Evolutionary conservation across 1,139 yeast species (phyloP), one percentile per base, ranked within the genome.

Genomic region (Blastobotrys niveus): DNA sequence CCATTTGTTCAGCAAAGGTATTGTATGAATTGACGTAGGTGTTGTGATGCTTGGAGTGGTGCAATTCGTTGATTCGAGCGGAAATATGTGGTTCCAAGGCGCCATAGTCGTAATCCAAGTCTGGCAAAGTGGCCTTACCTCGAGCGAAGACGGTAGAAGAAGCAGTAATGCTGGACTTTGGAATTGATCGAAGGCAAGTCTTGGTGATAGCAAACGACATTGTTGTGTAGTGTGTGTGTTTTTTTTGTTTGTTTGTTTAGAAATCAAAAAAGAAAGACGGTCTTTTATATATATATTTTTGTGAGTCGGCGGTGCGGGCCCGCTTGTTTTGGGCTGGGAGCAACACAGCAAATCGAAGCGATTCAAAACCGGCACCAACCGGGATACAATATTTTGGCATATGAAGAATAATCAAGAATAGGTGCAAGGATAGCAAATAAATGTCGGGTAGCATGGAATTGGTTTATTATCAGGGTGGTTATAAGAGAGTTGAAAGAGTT

Each of bases 31-130:
- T 85, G 59, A 87, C 96, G 61, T 89, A 89, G 31, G 96, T 85
- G 68, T 87, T 95, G 68, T 89, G 96, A 69, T 89, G 97, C 73
- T 89, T 88, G 57, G 81, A 73, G 76, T 89, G 82, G 72, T 89
- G 97, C 45, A 67, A 57, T 52, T 87, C 95, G 68, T 87, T 89
- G 70, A 89, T 88, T 63, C 85, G 78, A 43, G 88, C 95, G 36
- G 95, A 81, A 58, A 89, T 87, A 70, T 71, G 77, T 48, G 97
- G 97, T 71, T 89, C 97, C 51, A 89, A 74, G 20, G 91, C 96
- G 55, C 79, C 84, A 59, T 80, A 88, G 62, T 82, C 94, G 77
- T 83, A 89, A 65, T 82, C 87, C 61, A 89, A 76, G 56, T 83
- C 88, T 47, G 96, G 96, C 59, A 89, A 50, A 30, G 55, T 53